Percentiles rank a stretch among this genome's conserved stretches.
Evolutionary conservation across 2,329 filamentous ascomycete genomes (phyloP).

Genomic region (Teratosphaeria nubilosa): DNA sequence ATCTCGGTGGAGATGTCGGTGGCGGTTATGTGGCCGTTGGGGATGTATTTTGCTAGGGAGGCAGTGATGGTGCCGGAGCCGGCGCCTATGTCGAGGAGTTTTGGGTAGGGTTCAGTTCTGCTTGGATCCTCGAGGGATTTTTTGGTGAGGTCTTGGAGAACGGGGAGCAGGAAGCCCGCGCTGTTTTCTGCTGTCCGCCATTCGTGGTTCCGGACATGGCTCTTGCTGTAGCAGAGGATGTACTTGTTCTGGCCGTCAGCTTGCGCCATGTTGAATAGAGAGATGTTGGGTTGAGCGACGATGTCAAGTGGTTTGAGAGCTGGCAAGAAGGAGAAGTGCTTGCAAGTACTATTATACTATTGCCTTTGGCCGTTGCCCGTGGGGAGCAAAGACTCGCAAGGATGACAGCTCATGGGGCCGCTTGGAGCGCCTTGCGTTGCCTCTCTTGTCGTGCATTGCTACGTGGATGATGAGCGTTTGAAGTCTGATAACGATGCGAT

Average conservation of each 20-base stretch:
- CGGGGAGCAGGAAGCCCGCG: slow-evolving; percentile 24
- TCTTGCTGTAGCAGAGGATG: slow-evolving; percentile 32
- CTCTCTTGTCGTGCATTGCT: too few relatives aligned
- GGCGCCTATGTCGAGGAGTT: slow-evolving; percentile 38
- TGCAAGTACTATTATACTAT: too few relatives aligned
- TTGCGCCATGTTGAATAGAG: background rate
- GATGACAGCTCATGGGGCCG: too few relatives aligned
- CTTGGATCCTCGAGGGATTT: background rate
- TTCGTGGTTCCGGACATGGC: slow-evolving; percentile 34
- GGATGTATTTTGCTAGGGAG: slow-evolving; percentile 33
- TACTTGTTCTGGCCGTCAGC: slow-evolving; percentile 18
- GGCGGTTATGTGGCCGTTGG: slow-evolving; percentile 35
- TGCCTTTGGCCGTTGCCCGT: too few relatives aligned
- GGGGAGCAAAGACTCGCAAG: too few relatives aligned
- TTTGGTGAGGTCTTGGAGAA: slow-evolving; percentile 12
- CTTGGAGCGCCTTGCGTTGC: too few relatives aligned
- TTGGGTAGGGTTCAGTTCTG: slow-evolving; percentile 18
- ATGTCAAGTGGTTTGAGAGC: background rate
- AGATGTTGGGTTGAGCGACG: background rate
- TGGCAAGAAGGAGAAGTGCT: background rate
- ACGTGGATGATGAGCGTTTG: too few relatives aligned
- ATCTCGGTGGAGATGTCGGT: slow-evolving; percentile 37
- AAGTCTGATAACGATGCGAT: too few relatives aligned
- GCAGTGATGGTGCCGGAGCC: slow-evolving; percentile 41
- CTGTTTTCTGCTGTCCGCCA: slow-evolving; percentile 38